A percentile compares a stretch with the other conserved stretches of the same genome.
These are phyloP conservation scores for Lipomyces japonicus DNA, from an alignment of 805 yeast genomes.

Conservation along the genomic window DNA sequence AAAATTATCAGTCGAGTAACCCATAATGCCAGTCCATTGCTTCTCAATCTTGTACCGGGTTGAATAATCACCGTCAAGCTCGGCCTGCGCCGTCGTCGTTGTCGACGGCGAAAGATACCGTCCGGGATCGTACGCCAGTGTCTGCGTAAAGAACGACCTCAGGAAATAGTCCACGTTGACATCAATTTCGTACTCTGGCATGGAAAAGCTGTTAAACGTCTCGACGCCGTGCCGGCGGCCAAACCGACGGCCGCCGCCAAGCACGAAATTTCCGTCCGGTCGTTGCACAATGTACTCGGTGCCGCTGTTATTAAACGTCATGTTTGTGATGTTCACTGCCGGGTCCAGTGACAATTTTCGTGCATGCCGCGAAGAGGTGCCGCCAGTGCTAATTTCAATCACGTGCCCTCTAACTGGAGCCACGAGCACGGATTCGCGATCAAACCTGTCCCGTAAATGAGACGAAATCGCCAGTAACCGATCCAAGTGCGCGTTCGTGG, in stretches of 20 bases:
- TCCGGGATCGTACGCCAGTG: slow-evolving; percentile 34
- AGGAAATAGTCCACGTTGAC: slow-evolving; percentile 34
- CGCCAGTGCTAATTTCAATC: slow-evolving; percentile 17
- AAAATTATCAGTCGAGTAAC: slow-evolving; percentile 42
- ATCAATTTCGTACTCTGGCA: slow-evolving; percentile 31
- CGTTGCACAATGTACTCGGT: slow-evolving; percentile 24
- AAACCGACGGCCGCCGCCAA: slow-evolving; percentile 30
- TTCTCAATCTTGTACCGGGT: slow-evolving; percentile 13
- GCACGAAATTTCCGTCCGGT: slow-evolving; percentile 28
- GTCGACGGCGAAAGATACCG: slow-evolving; percentile 31
- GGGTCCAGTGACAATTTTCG: slow-evolving; percentile 14
- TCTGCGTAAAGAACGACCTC: slow-evolving; percentile 19
- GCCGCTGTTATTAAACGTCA: slow-evolving; percentile 23
- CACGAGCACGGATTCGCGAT: slow-evolving; percentile 9
- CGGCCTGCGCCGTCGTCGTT: not conserved
- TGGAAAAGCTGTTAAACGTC: not conserved
- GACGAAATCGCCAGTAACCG: slow-evolving; percentile 14
- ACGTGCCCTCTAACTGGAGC: slow-evolving; percentile 36
- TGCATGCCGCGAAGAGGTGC: not conserved
- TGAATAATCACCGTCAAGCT: slow-evolving; percentile 1
- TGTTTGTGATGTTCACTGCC: slow-evolving; percentile 15
- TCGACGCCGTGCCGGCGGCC: slow-evolving; percentile 15
- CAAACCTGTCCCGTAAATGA: slow-evolving; percentile 5
- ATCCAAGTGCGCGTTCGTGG: slow-evolving; percentile 40
- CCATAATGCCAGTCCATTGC: slow-evolving; percentile 50